Evolutionary conservation across 148 eudicot genomes (phyloP), one percentile per base, ranked within the genome.

Genomic region (Selenicereus undatus): DNA sequence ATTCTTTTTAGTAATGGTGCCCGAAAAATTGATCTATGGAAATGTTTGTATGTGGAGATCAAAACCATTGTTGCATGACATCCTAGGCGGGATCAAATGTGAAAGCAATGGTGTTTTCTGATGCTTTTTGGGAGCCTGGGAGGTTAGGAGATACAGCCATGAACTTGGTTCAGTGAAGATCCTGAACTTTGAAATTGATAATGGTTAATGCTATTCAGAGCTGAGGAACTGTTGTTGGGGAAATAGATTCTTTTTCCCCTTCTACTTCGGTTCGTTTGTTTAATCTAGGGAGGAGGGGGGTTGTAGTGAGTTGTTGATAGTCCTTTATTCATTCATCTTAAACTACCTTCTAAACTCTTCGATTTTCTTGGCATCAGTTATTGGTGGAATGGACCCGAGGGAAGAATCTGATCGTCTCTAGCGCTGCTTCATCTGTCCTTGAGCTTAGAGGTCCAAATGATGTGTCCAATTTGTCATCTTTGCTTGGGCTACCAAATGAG

Each of bases 361-460:
- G 39, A 60, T 68, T 66, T 26, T 80, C 65, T 76, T 85, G 79
- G 60, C 30, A 11, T 65, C 90, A 96, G 98, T 80, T 91, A 58
- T 85, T 93, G 83, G 98, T 96, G 70, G 93, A 93, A 80, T 93
- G 99, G 99, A 96, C 97, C 79, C 87, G 88, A 81, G 94, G 98
- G 81, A 96, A 89, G 88, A 92, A 92, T 83, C 79, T 93, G 74
- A 88, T 93, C 73, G 77, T 96, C 51, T 90, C 94, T 71, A 93
- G 98, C 85, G 93, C 93, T 81, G 95, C 99, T 78, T 82, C 95
- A 82, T 92, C 97, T 78, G 88, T 80, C 51, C 90, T 89, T 79
- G 97, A 91, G 91, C 75, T 96, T 69, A 90, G 99, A 88, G 98
- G 99, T 50, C 99, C 98, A 74, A 88, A 84, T 84, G 98, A 96